Evolutionary conservation across 2,329 filamentous ascomycete genomes (phyloP).

Genomic region (Kalmusia sp.): DNA sequence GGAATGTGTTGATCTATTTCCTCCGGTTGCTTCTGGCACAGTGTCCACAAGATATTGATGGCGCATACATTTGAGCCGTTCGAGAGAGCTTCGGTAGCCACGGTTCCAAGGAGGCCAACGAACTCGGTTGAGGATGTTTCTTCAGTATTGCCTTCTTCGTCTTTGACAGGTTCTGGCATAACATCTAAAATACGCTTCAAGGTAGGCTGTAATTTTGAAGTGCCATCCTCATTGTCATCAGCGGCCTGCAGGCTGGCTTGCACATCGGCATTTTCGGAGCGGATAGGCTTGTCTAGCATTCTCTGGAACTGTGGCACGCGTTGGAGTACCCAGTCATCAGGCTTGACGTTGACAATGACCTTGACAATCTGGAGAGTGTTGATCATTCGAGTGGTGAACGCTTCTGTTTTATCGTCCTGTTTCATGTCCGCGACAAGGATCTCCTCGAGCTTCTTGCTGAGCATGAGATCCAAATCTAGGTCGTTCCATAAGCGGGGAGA

Average conservation of each 20-base stretch:
- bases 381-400: conserved; percentile 84
- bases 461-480: conserved; percentile 81
- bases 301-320: conserved; percentile 82
- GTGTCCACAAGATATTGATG: conserved; percentile 91
- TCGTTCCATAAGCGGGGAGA: conserved; percentile 91
- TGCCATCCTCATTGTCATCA: conserved; percentile 73
- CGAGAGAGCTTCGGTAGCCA: conserved; percentile 86
- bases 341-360: conserved; percentile 85
- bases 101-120: conserved; percentile 80
- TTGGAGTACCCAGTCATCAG: conserved; percentile 87
- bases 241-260: conserved; percentile 88
- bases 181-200: conserved; percentile 86
- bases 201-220: conserved; percentile 69
- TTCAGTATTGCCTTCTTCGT: conserved; percentile 81
- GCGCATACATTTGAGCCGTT: conserved; percentile 83
- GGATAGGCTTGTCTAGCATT: conserved; percentile 86
- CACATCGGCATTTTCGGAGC: conserved; percentile 87
- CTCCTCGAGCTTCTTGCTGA: conserved; percentile 86
- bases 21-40: conserved; percentile 82
- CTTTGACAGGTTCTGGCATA: conserved; percentile 81
- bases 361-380: conserved; percentile 93
- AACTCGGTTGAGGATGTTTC: conserved; percentile 84
- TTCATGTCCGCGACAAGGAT: conserved; percentile 76
- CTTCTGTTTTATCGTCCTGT: conserved; percentile 64
- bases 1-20: conserved; percentile 90